A percentile compares a stretch with the other conserved stretches of the same genome.
Conservation (phyloP, 2,329 filamentous ascomycete species). For the Venturia nashicola region DNA sequence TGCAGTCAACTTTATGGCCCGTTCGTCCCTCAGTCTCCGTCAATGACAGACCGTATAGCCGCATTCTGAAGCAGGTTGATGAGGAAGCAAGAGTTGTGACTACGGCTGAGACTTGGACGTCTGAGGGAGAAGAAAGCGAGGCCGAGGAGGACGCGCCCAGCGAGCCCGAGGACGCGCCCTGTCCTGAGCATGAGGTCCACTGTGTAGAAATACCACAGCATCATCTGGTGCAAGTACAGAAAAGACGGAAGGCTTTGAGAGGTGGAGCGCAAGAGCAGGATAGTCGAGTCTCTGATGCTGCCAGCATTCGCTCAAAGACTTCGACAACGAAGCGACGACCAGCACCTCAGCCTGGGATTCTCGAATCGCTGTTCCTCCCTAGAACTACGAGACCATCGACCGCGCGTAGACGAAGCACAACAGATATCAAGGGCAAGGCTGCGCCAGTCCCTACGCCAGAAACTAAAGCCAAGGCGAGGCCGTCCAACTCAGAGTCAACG, state of each 20-base stretch:
- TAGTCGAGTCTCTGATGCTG: background rate
- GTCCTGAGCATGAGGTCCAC: background rate
- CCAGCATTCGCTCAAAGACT: background rate
- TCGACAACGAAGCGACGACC: background rate
- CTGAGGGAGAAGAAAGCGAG: background rate
- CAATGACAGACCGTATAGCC: constrained; percentile 6
- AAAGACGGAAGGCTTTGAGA: background rate
- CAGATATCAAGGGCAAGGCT: background rate
- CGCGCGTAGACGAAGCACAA: background rate
- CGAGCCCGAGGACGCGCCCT: background rate
- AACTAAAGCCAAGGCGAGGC: background rate
- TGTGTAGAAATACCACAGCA: background rate
- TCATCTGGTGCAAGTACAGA: constrained; percentile 1
- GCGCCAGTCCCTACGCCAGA: background rate
- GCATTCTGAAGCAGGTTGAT: background rate
- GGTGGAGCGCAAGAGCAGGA: background rate
- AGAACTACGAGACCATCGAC: background rate
- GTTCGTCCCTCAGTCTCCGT: background rate
- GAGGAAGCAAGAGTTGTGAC: background rate
- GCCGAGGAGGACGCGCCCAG: background rate
- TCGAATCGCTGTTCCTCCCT: constrained; percentile 1
- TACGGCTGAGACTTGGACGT: background rate
- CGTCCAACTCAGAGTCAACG: background rate
- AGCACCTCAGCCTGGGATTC: background rate
- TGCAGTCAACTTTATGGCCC: background rate